Base-by-base conservation (phyloP, 208 protist species). In the Leishmania arabica region DNA sequence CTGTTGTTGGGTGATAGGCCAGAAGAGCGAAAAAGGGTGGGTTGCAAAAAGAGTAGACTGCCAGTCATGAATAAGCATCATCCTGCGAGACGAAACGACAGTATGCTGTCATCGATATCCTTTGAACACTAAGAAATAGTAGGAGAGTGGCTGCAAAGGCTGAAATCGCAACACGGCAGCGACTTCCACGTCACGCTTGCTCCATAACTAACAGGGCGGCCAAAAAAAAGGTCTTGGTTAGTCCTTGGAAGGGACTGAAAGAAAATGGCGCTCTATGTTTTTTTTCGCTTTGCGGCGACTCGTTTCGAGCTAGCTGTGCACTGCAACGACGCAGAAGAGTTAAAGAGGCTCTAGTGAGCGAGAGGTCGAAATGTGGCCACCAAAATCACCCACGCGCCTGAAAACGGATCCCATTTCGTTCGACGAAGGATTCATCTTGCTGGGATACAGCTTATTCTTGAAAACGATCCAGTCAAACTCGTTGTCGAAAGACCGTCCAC, bases 361-460 rank as follows among this genome's bases (percentile, higher is more conserved):
- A 27, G 92, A 95, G 19, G 91, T 96, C 11, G 92, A 95, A 82
- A 95, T 95, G 65, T 86, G 83, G 31, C 89, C 88, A 51, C 92
- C 91, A 65, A 95, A 78, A 70, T 96, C 91, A 49, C 94, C 94
- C 2, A 97, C 92, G 19, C 94, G 90, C 58, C 94, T 79, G 83
- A 97, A 97, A 6, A 95, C 92, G 34, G 94, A 96, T 0, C 94
- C 94, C 90, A 97, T 92, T 76, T 96, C 94, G 70, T 95, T 95
- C 1, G 80, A 92, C 17, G 81, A 80, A 51, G 92, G 94, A 81
- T 97, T 88, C 91, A 97, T 94, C 83, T 97, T 96, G 37, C 86
- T 89, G 11, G 91, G 92, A 76, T 95, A 95, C 17, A 95, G 86
- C 78, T 92, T 96, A 60, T 94, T 93, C 79, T 94, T 94, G 78